These are phyloP conservation scores for Tetrahymena thermophila DNA, from an alignment of 73 alveolate genomes.

Conservation along the genomic window DNA sequence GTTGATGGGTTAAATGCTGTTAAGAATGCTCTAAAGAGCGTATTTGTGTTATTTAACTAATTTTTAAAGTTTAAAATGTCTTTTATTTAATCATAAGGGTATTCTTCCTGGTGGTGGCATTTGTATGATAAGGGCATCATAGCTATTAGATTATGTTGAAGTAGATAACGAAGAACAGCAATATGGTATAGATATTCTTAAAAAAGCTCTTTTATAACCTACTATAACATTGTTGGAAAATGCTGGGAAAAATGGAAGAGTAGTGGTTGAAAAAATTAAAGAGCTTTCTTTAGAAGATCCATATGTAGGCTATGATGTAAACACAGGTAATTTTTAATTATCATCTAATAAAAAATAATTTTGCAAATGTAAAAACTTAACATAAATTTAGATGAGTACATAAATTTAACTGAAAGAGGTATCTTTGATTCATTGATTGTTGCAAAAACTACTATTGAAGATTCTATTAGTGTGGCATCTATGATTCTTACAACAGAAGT, in stretches of 20 bases:
- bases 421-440: neutral
- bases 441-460: neutral
- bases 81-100: neutral
- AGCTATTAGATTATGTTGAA: neutral
- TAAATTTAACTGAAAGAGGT: neutral
- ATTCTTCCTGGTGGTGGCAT: constrained; percentile 3
- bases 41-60: neutral
- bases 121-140: neutral
- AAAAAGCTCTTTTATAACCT: neutral
- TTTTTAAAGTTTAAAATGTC: neutral
- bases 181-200: neutral
- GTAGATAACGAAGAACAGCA: neutral
- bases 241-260: neutral
- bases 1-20: constrained; percentile 80
- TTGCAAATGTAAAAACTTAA: neutral
- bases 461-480: neutral
- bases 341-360: too few relatives aligned
- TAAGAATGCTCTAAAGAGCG: constrained; percentile 70
- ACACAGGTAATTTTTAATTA: neutral
- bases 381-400: neutral
- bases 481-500: neutral
- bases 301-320: neutral
- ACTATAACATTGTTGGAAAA: neutral
- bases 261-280: neutral
- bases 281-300: neutral